A percentile compares a stretch with the other conserved stretches of the same genome.
phyloP scores from a whole-genome alignment of 257 asterid species.

The Lantana camara region DNA sequence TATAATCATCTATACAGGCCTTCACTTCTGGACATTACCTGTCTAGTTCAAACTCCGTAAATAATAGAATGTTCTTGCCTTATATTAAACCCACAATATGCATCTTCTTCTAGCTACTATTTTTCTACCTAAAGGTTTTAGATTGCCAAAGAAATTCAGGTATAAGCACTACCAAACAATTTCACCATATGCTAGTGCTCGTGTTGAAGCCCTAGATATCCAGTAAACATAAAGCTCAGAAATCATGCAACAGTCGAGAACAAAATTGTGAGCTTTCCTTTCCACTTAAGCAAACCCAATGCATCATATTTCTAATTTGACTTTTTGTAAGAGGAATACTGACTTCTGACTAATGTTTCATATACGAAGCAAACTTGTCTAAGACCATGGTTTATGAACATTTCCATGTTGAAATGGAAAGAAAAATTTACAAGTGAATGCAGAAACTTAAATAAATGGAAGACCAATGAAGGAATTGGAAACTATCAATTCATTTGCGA shows the following conservation, averaged over 20 bases:
- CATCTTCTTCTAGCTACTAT: background rate
- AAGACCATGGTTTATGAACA: too few relatives aligned
- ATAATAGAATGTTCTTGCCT: background rate
- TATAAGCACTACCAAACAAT: background rate
- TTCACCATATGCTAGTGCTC: background rate
- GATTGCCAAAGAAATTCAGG: constrained; percentile 1
- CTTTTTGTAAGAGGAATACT: too few relatives aligned
- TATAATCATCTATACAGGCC: background rate
- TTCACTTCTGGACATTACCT: background rate
- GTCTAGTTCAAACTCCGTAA: background rate
- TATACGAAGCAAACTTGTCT: too few relatives aligned
- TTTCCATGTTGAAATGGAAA: too few relatives aligned
- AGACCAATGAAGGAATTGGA: background rate
- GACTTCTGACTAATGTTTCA: too few relatives aligned
- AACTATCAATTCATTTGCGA: background rate
- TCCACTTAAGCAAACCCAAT: background rate
- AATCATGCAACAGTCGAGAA: background rate
- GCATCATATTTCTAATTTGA: too few relatives aligned
- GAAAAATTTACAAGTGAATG: too few relatives aligned
- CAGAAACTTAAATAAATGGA: too few relatives aligned
- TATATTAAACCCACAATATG: background rate
- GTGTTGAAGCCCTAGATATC: background rate
- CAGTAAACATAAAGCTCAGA: background rate
- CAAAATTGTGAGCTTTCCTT: background rate
- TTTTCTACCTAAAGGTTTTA: background rate